Evolutionary conservation across 768 basidiomycete species (phyloP).

Genomic region (Erythrobasidium yunnanense): DNA sequence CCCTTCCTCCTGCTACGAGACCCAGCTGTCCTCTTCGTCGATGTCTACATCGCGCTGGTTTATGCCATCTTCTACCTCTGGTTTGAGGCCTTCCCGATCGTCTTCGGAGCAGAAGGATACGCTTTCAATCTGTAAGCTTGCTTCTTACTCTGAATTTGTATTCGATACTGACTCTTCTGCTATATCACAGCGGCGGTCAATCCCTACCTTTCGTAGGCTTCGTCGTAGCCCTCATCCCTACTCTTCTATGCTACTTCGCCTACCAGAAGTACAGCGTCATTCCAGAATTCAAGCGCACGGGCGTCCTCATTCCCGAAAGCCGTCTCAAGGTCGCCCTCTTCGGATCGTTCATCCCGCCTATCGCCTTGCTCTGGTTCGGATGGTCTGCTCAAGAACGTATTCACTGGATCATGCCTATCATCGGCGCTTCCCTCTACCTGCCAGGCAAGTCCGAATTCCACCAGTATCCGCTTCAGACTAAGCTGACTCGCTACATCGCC

Average conservation of each 20-base stretch:
- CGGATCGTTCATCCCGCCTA: not conserved
- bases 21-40: constrained; percentile 28
- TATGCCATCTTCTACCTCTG: constrained; percentile 29
- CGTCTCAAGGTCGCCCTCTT: constrained; percentile 18
- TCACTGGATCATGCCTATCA: constrained; percentile 28
- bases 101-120: not conserved
- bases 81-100: constrained; percentile 24
- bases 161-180: no score
- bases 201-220: constrained; percentile 24
- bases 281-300: constrained; percentile 24
- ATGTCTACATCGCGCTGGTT: constrained; percentile 28
- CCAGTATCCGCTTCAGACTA: not conserved
- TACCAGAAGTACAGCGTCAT: constrained; percentile 24
- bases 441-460: constrained; percentile 7
- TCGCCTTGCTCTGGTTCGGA: constrained; percentile 27
- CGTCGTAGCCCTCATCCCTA: constrained; percentile 15
- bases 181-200: not conserved
- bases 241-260: constrained; percentile 2
- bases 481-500: not conserved
- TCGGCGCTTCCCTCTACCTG: constrained; percentile 23
- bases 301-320: constrained; percentile 23
- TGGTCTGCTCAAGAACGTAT: not conserved
- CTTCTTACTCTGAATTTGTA: constrained; percentile 16
- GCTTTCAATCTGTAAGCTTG: constrained; percentile 20
- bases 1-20: constrained; percentile 30